Evolutionary conservation across 1,284 basidiomycete genomes (phyloP).

Genomic region (Boletus mariae): DNA sequence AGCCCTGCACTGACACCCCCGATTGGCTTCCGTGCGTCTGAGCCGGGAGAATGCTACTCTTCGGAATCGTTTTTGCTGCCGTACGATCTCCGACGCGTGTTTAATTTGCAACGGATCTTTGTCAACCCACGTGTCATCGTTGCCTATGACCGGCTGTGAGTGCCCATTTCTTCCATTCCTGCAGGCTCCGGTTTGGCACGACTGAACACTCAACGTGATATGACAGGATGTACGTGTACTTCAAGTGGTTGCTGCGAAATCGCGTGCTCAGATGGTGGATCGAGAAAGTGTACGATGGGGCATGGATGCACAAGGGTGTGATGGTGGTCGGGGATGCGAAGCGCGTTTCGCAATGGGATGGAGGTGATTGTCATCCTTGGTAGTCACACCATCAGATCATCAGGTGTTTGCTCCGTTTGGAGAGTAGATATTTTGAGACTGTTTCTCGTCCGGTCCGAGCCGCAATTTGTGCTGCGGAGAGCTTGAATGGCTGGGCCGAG

Average conservation of each 20-base stretch:
- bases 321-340: slow-evolving; percentile 37
- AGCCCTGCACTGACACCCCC: slow-evolving; percentile 36
- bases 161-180: neutral
- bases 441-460: neutral
- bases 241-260: slow-evolving; percentile 44
- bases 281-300: slow-evolving; percentile 35
- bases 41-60: slow-evolving; percentile 44
- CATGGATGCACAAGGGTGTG: slow-evolving; percentile 37
- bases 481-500: neutral
- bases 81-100: slow-evolving; percentile 51
- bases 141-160: slow-evolving; percentile 21
- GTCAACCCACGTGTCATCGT: slow-evolving; percentile 25
- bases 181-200: neutral
- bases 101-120: slow-evolving; percentile 33
- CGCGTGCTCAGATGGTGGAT: slow-evolving; percentile 46
- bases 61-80: slow-evolving; percentile 53
- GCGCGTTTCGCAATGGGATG: slow-evolving; percentile 18
- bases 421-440: neutral
- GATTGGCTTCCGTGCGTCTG: slow-evolving; percentile 44
- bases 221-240: slow-evolving; percentile 32
- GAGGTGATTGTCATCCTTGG: slow-evolving; percentile 24
- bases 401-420: neutral
- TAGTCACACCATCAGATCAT: neutral
- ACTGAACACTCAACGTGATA: neutral
- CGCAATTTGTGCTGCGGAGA: neutral